These are phyloP conservation scores for Hemileia vastatrix DNA, from an alignment of 1,284 basidiomycete species.

Conservation along the genomic window DNA sequence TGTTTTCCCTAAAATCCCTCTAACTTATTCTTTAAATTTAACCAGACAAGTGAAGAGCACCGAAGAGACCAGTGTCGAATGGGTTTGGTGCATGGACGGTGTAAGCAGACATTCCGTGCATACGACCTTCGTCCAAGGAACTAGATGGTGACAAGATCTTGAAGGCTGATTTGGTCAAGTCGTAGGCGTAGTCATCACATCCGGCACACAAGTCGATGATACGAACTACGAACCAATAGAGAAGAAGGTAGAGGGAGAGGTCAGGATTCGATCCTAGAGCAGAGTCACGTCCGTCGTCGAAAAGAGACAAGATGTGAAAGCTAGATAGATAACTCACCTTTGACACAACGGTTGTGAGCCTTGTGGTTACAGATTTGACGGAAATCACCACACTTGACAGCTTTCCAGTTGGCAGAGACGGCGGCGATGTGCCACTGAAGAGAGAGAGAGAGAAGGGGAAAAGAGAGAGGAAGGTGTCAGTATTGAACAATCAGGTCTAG, in stretches of 20 bases:
- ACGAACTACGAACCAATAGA: not conserved
- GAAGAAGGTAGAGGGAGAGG: not conserved
- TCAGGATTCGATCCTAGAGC: not conserved
- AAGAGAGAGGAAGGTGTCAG: no score
- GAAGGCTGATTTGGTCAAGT: not conserved
- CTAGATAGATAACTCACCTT: not conserved
- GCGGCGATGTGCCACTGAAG: no score
- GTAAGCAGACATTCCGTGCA: not conserved
- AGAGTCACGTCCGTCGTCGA: not conserved
- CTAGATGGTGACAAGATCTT: not conserved
- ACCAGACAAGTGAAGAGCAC: not conserved
- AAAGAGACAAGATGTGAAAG: not conserved
- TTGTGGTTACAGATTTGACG: not conserved
- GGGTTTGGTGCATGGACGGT: not conserved
- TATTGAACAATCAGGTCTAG: no score
- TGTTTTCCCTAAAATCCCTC: no score
- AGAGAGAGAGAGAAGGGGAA: no score
- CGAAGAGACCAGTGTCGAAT: not conserved
- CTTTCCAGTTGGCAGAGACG: no score
- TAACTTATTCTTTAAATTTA: no score
- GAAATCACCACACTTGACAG: not conserved
- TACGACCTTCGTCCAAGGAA: not conserved
- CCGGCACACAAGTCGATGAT: not conserved
- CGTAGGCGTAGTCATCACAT: not conserved
- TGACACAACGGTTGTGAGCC: not conserved